Percentiles rank a stretch among this genome's conserved stretches.
Conservation (phyloP, 345 rosid genomes). For the Hibiscus mutabilis region DNA sequence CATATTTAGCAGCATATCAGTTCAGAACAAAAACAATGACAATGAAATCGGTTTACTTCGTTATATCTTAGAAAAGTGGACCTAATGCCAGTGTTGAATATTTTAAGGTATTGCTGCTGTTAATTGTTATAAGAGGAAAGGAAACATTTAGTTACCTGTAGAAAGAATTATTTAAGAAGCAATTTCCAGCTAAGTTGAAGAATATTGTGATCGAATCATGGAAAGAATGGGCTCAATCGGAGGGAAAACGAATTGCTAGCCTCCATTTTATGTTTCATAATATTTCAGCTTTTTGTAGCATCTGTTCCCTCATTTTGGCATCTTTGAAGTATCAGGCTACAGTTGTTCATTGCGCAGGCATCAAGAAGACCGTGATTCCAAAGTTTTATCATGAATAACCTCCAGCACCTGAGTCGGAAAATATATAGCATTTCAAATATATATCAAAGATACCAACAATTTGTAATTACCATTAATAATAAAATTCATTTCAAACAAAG, state of each 20-base stretch:
- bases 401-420: constrained; percentile 72
- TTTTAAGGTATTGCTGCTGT: neutral
- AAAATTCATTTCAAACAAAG: neutral
- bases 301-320: constrained; percentile 26
- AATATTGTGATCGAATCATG: neutral
- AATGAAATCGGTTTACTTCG: neutral
- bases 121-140: constrained; percentile 2
- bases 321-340: constrained; percentile 54
- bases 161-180: constrained; percentile 2
- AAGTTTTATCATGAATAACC: constrained; percentile 83
- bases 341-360: constrained; percentile 77
- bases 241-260: neutral
- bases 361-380: constrained; percentile 99
- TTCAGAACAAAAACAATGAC: neutral
- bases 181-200: constrained; percentile 5
- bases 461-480: neutral
- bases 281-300: constrained; percentile 16
- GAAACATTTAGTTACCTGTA: neutral
- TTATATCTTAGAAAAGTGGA: neutral
- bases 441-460: neutral
- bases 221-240: constrained; percentile 1
- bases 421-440: neutral
- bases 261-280: neutral
- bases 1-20: neutral
- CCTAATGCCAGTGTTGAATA: neutral